Evolutionary conservation across 2,329 filamentous ascomycete species (phyloP), one percentile per base, ranked within the genome.

Genomic region (Epichloe festucae): DNA sequence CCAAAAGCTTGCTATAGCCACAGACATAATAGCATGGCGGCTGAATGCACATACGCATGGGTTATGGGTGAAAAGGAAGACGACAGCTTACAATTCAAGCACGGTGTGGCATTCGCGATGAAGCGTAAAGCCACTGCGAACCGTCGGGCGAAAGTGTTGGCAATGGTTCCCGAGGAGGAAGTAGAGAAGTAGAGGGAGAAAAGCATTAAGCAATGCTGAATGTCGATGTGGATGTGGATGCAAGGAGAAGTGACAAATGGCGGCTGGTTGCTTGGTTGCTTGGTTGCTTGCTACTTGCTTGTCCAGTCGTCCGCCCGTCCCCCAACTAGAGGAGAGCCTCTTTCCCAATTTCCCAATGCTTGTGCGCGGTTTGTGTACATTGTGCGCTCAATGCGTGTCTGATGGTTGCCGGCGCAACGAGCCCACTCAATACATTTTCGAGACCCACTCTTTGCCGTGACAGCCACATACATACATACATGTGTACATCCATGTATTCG

Each of bases 351-450:
- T 31, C 27, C 8, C 8, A 31, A 31, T 31, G 14, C 36, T 21
- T 23, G 46, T 41, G 42, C 44, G 42, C 38, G 57, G 58, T 66
- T 66, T 67, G 65, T 67, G 63, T 67, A 67, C 62, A 64, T 66
- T 63, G 52, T 17, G 6, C 21, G 23, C 51, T 31, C 15, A 15
- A 14, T 34, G 17, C 47, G 8, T 19, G 23, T 23, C 35, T 40
- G 15, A 8, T 49, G 48, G 65, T 67, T 67, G 65, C 64, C 54
- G 59, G 52, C 48, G 54, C 54, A 57, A 55, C 55, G 38, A 49
- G 21, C 5, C 15, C 14, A 15, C 15, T n/a, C n/a, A 27, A 7
- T 27, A 17, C 17, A 17, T 17, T 17, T 12, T 31, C 19, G 8
- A 31, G 36, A 40, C 31, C 46, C 46, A 47, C 46, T 47, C 35